phyloP scores from a whole-genome alignment of 2,329 filamentous ascomycete genomes.

The Sarocladiaceae sp. region DNA sequence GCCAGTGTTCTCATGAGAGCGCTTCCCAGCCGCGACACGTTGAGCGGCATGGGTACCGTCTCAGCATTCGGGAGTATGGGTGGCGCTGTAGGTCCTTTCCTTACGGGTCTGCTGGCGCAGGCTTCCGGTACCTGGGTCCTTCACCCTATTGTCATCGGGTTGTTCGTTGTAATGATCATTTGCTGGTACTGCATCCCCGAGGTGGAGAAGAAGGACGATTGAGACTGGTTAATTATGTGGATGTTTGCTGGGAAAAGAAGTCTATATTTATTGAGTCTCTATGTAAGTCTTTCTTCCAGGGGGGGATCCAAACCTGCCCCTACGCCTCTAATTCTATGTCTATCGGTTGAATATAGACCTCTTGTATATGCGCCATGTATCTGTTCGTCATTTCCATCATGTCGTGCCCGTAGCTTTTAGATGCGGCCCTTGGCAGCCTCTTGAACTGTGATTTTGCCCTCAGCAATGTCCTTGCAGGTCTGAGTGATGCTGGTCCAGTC shows the following conservation, averaged over 20 bases:
- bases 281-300: background rate
- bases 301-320: background rate
- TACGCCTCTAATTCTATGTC: constrained; percentile 1
- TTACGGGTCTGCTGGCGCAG: constrained; percentile 61
- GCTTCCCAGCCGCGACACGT: constrained; percentile 55
- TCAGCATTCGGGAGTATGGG: constrained; percentile 66
- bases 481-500: constrained; percentile 77
- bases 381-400: background rate
- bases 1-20: constrained; percentile 58
- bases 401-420: constrained; percentile 14
- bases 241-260: background rate
- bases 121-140: constrained; percentile 59
- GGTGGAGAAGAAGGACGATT: constrained; percentile 57
- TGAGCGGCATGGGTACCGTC: constrained; percentile 63
- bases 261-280: background rate
- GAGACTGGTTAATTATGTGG: no score
- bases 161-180: constrained; percentile 61
- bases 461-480: constrained; percentile 72
- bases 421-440: constrained; percentile 57
- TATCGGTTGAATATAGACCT: background rate
- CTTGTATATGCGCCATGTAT: background rate
- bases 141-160: constrained; percentile 61
- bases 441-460: constrained; percentile 65
- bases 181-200: constrained; percentile 61
- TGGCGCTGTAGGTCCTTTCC: constrained; percentile 62